These are phyloP conservation scores for Spathaspora gorwiae DNA, from an alignment of 805 yeast species.

Conservation along the genomic window DNA sequence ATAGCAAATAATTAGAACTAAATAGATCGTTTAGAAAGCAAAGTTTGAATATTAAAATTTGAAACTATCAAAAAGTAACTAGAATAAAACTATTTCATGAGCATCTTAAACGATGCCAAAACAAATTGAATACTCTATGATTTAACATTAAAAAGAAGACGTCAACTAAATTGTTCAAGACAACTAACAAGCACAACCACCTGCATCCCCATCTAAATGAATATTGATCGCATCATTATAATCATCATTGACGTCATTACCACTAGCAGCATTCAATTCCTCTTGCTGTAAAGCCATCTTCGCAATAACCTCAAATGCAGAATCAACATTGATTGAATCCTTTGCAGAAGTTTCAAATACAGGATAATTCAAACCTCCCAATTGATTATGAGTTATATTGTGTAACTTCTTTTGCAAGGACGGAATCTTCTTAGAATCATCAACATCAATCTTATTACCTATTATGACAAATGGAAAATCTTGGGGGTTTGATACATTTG, in stretches of 20 bases:
- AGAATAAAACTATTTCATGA: too few species aligned
- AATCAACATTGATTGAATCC: slow-evolving; percentile 90
- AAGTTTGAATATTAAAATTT: too few species aligned
- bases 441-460: slow-evolving; percentile 94
- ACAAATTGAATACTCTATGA: too few species aligned
- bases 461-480: slow-evolving; percentile 92
- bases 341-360: slow-evolving; percentile 97
- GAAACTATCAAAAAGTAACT: too few species aligned
- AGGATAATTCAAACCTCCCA: slow-evolving; percentile 67
- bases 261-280: slow-evolving; percentile 78
- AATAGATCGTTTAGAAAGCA: too few species aligned
- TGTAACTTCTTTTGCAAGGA: slow-evolving; percentile 49
- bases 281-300: slow-evolving; percentile 94
- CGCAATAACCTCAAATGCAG: slow-evolving; percentile 94
- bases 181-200: slow-evolving; percentile 69
- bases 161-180: not conserved
- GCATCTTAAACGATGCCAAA: too few species aligned
- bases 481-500: slow-evolving; percentile 89
- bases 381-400: slow-evolving; percentile 41
- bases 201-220: slow-evolving; percentile 76
- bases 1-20: slow-evolving; percentile 4
- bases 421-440: slow-evolving; percentile 79
- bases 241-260: slow-evolving; percentile 60
- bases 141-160: too few species aligned
- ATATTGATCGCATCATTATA: slow-evolving; percentile 95